Evolutionary conservation across 139 green algal genomes (phyloP).

Genomic region (Chlamydomonas sp.): DNA sequence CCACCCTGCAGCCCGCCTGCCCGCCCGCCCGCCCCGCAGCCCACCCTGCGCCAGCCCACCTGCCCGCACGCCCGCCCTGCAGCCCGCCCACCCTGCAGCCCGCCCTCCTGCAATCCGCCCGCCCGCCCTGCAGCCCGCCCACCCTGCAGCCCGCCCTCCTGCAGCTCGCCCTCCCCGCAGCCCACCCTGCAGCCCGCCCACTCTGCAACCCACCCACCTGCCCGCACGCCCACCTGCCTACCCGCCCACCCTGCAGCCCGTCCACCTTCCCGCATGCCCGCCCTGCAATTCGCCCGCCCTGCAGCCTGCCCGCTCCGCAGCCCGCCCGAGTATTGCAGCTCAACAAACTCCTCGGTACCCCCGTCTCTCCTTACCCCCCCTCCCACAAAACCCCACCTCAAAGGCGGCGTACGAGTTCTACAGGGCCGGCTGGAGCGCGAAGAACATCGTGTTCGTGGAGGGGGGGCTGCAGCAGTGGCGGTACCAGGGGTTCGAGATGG

Average conservation of each 20-base stretch:
- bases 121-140: not conserved
- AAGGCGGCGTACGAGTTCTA: too few relatives aligned
- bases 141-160: not conserved
- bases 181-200: not conserved
- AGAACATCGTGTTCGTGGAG: conserved; percentile 10
- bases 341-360: not conserved
- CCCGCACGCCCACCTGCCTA: not conserved
- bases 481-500: too few relatives aligned
- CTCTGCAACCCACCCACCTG: not conserved
- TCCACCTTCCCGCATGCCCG: not conserved
- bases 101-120: not conserved
- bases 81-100: not conserved
- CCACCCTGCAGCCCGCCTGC: not conserved
- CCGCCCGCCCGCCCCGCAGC: not conserved
- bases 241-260: not conserved
- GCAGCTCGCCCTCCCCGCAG: not conserved
- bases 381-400: too few relatives aligned
- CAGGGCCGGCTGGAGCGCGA: not conserved
- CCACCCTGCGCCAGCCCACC: not conserved
- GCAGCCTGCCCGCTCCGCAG: not conserved
- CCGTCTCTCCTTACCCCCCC: not conserved
- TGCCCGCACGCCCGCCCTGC: not conserved
- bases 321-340: not conserved
- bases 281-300: not conserved
- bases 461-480: too few relatives aligned